Base-by-base conservation (phyloP, 768 basidiomycete species). In the Amanita rubescens region DNA sequence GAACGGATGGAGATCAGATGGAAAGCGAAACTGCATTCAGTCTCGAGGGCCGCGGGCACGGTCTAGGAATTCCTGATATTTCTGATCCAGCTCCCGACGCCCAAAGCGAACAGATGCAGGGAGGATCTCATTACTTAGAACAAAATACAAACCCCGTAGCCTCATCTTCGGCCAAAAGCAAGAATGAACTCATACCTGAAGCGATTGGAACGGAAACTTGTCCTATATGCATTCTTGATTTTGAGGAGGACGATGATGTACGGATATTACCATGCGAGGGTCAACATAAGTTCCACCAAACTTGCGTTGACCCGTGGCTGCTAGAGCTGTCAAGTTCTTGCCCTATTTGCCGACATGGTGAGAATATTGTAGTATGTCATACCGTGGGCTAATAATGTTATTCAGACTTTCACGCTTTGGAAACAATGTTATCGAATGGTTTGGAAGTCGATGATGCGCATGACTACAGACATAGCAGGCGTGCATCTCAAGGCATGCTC, bases 201-300 rank as follows among this genome's bases (percentile, higher is more conserved):
- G 75, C 79, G 12, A 89, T 90, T 33, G 87, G 87, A 4, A 78
- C 81, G 35, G 88, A 93, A 67, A 91, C 86, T 11, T 97, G 94
- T 70, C 94, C 94, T 4, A 97, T 97, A 56, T 97, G 94, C 67
- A 86, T 97, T 55, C 76, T 90, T 42, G 93, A 95, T 60, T 97
- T 97, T 61, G 89, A 94, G 65, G 87, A 90, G 56, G 94, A 93
- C 1, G 94, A 97, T 61, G 90, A 95, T 65, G 69, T 96, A 12
- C 84, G 94, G 20, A 78, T 95, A 37, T 69, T 97, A 45, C 94
- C 94, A 1, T 97, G 94, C 67, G 90, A 94, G 63, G 88, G 87
- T 43, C 84, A 89, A 58, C 94, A 97, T 64, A 76, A 80, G 55
- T 98, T 95, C 72, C 94, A 98, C 62, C 84, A 87, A 62, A 70